Percentiles rank a stretch among this genome's conserved stretches.
Evolutionary conservation across 2,329 filamentous ascomycete genomes (phyloP).

Genomic region (Onygenales sp.): DNA sequence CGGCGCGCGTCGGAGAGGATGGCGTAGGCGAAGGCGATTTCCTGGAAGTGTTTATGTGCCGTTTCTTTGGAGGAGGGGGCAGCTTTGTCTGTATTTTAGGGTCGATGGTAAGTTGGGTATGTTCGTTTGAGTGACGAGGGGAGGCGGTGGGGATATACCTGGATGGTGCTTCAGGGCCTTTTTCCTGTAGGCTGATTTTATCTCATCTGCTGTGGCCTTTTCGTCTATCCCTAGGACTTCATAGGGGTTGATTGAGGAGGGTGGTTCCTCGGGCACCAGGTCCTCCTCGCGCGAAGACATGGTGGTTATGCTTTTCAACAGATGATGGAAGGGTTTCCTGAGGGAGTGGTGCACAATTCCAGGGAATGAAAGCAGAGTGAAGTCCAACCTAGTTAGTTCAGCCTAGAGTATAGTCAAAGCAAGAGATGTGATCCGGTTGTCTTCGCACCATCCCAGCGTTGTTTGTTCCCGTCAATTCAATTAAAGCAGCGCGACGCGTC

Average conservation of each 20-base stretch:
- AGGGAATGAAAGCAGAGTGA: too few species aligned
- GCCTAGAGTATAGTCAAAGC: too few species aligned
- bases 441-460: too few species aligned
- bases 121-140: neutral
- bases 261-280: conserved; percentile 47
- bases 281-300: conserved; percentile 36
- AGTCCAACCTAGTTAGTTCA: too few species aligned
- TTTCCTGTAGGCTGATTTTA: conserved; percentile 89
- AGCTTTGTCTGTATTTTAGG: conserved; percentile 58
- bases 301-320: neutral
- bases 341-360: neutral
- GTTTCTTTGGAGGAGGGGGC: conserved; percentile 54
- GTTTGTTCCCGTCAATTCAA: too few species aligned
- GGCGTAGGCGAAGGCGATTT: conserved; percentile 87
- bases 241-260: conserved; percentile 67
- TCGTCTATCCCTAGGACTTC: conserved; percentile 63
- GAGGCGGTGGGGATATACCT: conserved; percentile 41
- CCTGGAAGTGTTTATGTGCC: conserved; percentile 76
- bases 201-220: conserved; percentile 62
- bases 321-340: neutral
- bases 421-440: too few species aligned
- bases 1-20: conserved; percentile 75
- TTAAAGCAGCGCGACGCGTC: too few species aligned
- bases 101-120: neutral
- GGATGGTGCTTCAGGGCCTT: conserved; percentile 80